These are phyloP conservation scores for Mortierella polycephala DNA, from an alignment of 371 early-diverging fungal species.

Conservation along the genomic window DNA sequence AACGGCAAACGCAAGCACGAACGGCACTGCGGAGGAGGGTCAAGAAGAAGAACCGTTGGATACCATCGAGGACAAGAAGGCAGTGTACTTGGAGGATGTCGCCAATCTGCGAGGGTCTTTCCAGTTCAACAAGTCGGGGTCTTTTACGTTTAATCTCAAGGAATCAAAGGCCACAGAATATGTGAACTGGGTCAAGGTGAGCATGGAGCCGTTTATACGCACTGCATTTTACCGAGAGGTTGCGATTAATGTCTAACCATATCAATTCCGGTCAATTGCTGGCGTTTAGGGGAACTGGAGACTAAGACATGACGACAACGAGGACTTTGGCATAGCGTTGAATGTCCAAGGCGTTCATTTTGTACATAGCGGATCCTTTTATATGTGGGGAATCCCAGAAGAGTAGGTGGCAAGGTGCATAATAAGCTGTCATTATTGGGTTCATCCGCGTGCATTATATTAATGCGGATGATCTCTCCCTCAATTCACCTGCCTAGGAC, in stretches of 20 bases:
- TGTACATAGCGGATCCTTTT: constrained; percentile 65
- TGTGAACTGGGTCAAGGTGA: constrained; percentile 65
- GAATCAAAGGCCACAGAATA: constrained; percentile 60
- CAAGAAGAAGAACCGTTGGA: constrained; percentile 17
- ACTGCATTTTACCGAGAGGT: neutral
- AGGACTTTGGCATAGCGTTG: constrained; percentile 64
- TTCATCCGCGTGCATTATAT: neutral
- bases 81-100: constrained; percentile 37
- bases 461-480: neutral
- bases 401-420: constrained; percentile 49
- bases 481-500: constrained; percentile 19
- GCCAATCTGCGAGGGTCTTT: constrained; percentile 30
- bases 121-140: constrained; percentile 44
- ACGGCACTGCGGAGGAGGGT: neutral
- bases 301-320: constrained; percentile 62
- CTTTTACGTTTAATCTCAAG: constrained; percentile 62
- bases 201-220: neutral
- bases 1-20: neutral
- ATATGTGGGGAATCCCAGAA: constrained; percentile 65
- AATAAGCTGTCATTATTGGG: neutral
- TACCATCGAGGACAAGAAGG: constrained; percentile 32
- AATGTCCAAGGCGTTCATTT: constrained; percentile 68
- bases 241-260: neutral
- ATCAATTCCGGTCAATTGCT: neutral
- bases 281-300: constrained; percentile 62